Conservation (phyloP, 805 yeast species). For the Pichia phayaonensis region DNA sequence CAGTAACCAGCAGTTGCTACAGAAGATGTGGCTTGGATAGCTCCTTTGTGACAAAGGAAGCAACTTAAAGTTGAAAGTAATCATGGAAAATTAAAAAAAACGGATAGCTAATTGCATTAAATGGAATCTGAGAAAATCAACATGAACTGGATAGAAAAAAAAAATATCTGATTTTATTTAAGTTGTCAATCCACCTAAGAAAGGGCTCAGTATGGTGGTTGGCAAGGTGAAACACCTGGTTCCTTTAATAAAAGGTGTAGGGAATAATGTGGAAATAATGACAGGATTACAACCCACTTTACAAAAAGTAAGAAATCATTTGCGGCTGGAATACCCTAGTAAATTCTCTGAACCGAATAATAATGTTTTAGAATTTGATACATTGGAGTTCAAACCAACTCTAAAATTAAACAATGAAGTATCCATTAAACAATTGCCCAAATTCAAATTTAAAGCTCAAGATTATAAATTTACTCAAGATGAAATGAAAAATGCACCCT, state of each 20-base stretch:
- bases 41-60: background rate
- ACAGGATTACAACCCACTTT: background rate
- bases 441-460: slow-evolving; percentile 4
- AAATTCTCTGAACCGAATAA: background rate
- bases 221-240: background rate
- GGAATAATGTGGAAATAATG: background rate
- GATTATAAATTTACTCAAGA: slow-evolving; percentile 3
- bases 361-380: background rate
- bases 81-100: too few species aligned
- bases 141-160: background rate
- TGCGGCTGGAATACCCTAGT: background rate
- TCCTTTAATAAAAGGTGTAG: background rate
- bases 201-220: background rate
- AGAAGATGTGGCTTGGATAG: background rate
- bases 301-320: background rate
- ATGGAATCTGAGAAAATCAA: too few species aligned
- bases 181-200: background rate
- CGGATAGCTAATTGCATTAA: background rate
- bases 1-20: background rate
- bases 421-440: slow-evolving; percentile 1
- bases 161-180: too few species aligned
- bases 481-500: slow-evolving; percentile 13
- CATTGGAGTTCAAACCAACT: background rate
- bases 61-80: background rate
- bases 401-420: background rate